phyloP scores from a whole-genome alignment of 495 filamentous ascomycete genomes.

The Hyphodiscus hymeniophilus region DNA sequence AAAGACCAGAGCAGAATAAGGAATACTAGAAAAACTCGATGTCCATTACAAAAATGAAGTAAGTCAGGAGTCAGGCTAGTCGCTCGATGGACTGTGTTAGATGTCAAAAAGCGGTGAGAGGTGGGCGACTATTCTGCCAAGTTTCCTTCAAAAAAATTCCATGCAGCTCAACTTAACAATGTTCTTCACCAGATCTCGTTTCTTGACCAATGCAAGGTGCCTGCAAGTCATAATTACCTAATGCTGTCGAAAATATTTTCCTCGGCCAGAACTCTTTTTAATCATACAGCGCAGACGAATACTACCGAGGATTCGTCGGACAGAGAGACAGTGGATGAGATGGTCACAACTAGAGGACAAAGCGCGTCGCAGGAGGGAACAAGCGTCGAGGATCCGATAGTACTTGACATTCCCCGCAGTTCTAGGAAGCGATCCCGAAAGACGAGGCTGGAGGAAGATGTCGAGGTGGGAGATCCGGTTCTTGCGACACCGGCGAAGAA shows the following conservation, averaged over 20 bases:
- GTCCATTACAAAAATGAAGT: too few species aligned
- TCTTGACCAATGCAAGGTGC: too few species aligned
- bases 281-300: background rate
- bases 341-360: conserved; percentile 14
- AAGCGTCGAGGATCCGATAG: conserved; percentile 5
- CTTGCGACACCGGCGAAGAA: conserved; percentile 9
- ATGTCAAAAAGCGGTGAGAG: too few species aligned
- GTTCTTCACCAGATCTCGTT: too few species aligned
- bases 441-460: background rate
- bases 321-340: background rate
- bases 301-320: background rate
- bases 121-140: too few species aligned
- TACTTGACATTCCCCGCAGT: conserved; percentile 4
- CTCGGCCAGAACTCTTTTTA: conserved; percentile 8
- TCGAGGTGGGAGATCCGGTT: background rate
- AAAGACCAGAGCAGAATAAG: too few species aligned
- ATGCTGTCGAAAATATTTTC: conserved; percentile 17
- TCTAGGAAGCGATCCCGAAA: conserved; percentile 7
- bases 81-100: too few species aligned
- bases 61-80: too few species aligned
- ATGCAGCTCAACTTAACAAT: too few species aligned
- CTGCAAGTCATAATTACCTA: too few species aligned
- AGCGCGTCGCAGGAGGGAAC: background rate
- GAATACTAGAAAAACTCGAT: too few species aligned
- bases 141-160: too few species aligned